Base-by-base conservation (phyloP, 257 asterid species). In the Scutellaria baicalensis region DNA sequence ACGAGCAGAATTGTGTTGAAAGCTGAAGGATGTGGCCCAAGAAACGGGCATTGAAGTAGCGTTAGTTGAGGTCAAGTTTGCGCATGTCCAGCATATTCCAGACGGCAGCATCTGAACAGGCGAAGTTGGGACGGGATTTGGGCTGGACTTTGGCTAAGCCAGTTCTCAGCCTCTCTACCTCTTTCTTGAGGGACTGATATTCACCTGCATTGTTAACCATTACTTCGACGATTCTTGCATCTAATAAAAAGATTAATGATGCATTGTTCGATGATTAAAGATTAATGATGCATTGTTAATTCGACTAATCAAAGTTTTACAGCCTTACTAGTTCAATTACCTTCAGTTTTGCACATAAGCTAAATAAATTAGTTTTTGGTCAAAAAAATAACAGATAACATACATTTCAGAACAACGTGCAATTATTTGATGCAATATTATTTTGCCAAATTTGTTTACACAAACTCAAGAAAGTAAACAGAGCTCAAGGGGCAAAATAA, bases 31-130 rank as follows among this genome's bases (percentile, higher is more conserved):
- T 39, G 5, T 6, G 60, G 7, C 38, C 48, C 21, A 12, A 23
- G 50, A 47, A 64, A 33, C 4, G 66, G 38, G 21, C 39, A 1
- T 49, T 39, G 5, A 27, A 27, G 33, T 27, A 9, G 36, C 11
- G 60, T 77, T 44, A 83, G 86, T 78, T 84, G 1, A 88, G 85
- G 56, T 82, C 79, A 33, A 88, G 94, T 55, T 81, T 88, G 52
- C 73, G 82, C 74, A 86, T 58, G 82, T 86, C 88, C 13, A 81
- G 62, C 79, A 66, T 72, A 51, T 83, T 79, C 95, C 91, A 84
- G 23, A 77, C 38, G 27, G 77, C 72, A 35, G 77, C 72, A 35
- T 77, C 84, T 8, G 85, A 43, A 70, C 61, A 64, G 45, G 75
- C 59, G 2, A 72, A 49, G 73, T 72, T 70, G 31, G 79, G 44